phyloP scores from a whole-genome alignment of 1,284 basidiomycete genomes.

The Somion occarium region DNA sequence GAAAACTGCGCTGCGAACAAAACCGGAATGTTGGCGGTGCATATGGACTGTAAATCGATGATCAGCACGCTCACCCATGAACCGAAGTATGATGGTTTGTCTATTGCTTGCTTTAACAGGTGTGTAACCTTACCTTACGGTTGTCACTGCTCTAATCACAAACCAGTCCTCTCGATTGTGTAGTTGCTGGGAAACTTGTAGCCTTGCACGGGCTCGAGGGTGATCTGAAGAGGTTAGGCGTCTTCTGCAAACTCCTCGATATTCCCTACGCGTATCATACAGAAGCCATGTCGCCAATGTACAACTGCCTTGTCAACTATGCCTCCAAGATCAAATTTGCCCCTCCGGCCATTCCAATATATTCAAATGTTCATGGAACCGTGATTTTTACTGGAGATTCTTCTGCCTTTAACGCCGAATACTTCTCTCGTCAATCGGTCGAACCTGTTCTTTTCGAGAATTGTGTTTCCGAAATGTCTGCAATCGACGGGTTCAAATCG shows the following conservation, averaged over 20 bases:
- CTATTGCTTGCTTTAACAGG: constrained; percentile 58
- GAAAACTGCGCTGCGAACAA: constrained; percentile 36
- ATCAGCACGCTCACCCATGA: neutral
- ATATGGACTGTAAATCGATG: neutral
- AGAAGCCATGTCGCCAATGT: constrained; percentile 50
- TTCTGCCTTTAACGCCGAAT: constrained; percentile 42
- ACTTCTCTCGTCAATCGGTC: constrained; percentile 55
- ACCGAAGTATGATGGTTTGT: constrained; percentile 31
- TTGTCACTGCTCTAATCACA: neutral
- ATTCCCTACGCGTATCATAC: constrained; percentile 67
- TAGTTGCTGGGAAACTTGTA: constrained; percentile 48
- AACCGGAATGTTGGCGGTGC: constrained; percentile 60
- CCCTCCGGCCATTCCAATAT: constrained; percentile 49
- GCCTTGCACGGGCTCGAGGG: constrained; percentile 39
- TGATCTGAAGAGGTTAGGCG: constrained; percentile 33
- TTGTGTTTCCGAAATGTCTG: constrained; percentile 26
- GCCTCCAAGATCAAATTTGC: constrained; percentile 33
- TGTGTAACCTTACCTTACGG: constrained; percentile 10
- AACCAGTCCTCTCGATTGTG: constrained; percentile 42
- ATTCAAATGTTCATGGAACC: constrained; percentile 53
- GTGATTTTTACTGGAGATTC: constrained; percentile 49
- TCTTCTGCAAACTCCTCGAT: constrained; percentile 39
- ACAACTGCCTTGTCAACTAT: constrained; percentile 36
- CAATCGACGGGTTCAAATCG: constrained; percentile 16
- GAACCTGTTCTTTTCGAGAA: constrained; percentile 52